Base-by-base conservation (phyloP, 2,329 filamentous ascomycete species). In the Penicillium digitatum region DNA sequence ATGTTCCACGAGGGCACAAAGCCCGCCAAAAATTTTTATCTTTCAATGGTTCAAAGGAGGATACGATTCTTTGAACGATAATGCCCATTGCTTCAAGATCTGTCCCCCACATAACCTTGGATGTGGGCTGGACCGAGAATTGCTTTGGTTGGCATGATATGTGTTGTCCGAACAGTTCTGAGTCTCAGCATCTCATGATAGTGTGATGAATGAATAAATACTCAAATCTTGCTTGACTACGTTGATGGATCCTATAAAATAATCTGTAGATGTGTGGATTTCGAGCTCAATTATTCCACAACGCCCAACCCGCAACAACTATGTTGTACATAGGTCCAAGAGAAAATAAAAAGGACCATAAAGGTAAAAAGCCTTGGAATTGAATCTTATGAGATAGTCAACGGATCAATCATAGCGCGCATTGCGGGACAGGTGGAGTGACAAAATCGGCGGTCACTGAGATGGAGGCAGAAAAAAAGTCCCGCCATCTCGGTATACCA, bases 101-200 rank as follows among this genome's bases (percentile, higher is more conserved):
- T 60, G 48, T 66, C 61, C 56, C 38, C 63, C 62, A 59, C 64
- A 48, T 65, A 64, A 62, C 64, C 62, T 68, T 70, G 68, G 66
- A 68, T 67, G 69, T 70, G 65, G 66, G 62, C 64, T 68, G 67
- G 60, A 66, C 58, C 60, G 62, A 67, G 62, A 66, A 64, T 70
- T 68, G 65, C 67, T 67, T 67, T 65, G 65, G 64, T 70, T 69
- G 69, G 69, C 68, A 68, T 66, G 59, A 65, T 66, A 62, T 60
- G 62, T 65, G 65, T 68, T 66, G 59, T 64, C 67, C 62, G 59
- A 67, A 64, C 63, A 66, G 62, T 68, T 68, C 67, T 65, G 65
- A 69, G 66, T 69, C 66, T 61, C 62, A 65, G 66, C 62, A 63
- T 68, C 61, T 72, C 61, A 72, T 69, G 69, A 72, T 69, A 68